Base-by-base conservation (phyloP, 768 basidiomycete genomes). In the Boletellus ananas region DNA sequence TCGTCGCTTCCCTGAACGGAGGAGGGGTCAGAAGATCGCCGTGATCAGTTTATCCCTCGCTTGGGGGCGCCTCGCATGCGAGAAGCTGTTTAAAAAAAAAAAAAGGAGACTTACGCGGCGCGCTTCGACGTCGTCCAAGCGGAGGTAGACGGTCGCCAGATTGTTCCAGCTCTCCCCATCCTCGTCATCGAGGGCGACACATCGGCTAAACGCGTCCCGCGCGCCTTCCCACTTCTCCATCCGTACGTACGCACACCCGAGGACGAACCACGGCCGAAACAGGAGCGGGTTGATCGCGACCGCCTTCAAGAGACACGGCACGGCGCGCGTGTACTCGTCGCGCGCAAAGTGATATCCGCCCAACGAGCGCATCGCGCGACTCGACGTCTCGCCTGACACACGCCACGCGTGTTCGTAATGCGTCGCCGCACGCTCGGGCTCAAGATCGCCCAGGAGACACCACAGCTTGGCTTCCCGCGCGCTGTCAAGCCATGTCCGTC, bases 111-210 rank as follows among this genome's bases (percentile, higher is more conserved):
- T 51, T 54, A 54, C 60, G 48, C 70, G 68, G 17, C 44, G 55
- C 2, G 64, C 62, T 45, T 29, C 29, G 18, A 29, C 43, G 6
- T 75, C 75, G 11, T 83, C 86, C 67, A 95, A 77, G 40, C 91
- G 85, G 54, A 99, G 79, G 70, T 97, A 96, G 64, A 94, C 84
- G 50, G 87, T 93, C 31, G 95, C 96, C 55, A 99, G 74, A 66
- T 99, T 99, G 59, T 87, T 95, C 96, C 96, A 98, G 58, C 93
- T 95, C 76, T 98, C 95, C 4, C 83, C 92, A 61, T 99, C 94
- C 57, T 98, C 96, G 51, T 94, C 92, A 52, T 98, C 95, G 51
- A 98, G 84, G 12, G 81, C 73, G 1, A 97, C 94, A 58, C 92
- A 93, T 13, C 94, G 77, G 43, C 73, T 73, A 66, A 98, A 98